Base-by-base conservation (phyloP, 2,329 filamentous ascomycete genomes). In the Ustulina deusta region DNA sequence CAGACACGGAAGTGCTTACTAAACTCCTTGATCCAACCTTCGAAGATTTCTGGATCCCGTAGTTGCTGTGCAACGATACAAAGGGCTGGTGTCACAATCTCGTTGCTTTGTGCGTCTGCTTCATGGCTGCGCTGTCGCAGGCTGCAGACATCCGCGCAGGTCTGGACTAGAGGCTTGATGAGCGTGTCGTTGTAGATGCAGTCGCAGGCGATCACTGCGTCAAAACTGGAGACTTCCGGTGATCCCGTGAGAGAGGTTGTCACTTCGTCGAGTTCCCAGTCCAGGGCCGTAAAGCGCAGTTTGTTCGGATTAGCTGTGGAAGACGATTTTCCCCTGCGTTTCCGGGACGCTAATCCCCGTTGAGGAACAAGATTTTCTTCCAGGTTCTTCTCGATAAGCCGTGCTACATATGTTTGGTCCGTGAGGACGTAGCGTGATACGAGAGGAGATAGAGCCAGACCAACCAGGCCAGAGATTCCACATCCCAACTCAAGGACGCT, bases 101-200 rank as follows among this genome's bases (percentile, higher is more conserved):
- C 69, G 22, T 57, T 63, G 38, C 22, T 44, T 9, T 66, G 38
- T 13, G 36, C 29, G 15, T 10, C 22, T 9, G 27, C 11, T 11
- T 63, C 56, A 25, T 36, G 58, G 1, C 74, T 71, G 2, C 52
- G 61, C 34, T 68, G 61, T 38, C 90, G 83, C 17, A 95, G 79
- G 10, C 81, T 81, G 79, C 93, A 97, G 27, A 90, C 85, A 69
- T 97, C 92, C 6, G 84, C 88, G 77, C 93, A 97, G 0, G 93
- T 92, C 74, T 90, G 87, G n/a, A 96, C 92, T 56, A 98, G 87
- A 0, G 94, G 93, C 49, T 87, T 83, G 27, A 98, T 88, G 2
- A 98, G 86, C 2, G 91, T 88, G 72, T 97, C 93, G 80, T 98
- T 99, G 83, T 97, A 99, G 73, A 99, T 91, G 79, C 94, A 97